Base-by-base conservation (phyloP, 768 basidiomycete genomes). In the Sarcodon sp. region DNA sequence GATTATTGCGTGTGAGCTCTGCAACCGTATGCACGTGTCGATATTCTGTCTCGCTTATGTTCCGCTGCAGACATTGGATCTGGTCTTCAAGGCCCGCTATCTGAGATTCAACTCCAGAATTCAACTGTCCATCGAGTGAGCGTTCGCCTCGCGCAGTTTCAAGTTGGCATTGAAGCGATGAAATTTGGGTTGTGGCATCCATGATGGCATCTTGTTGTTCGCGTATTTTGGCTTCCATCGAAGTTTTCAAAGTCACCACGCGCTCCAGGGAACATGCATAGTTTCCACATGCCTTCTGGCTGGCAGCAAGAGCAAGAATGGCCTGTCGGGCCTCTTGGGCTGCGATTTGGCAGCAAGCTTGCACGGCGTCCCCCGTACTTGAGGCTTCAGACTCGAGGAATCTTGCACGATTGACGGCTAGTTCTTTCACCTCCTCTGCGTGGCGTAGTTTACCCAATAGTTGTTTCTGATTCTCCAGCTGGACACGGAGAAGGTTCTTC, bases 111-210 rank as follows among this genome's bases (percentile, higher is more conserved):
- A 27, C 21, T 27, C 21, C 21, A 27, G 4, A 4, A 27, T 27
- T 27, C 21, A 27, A 27, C 21, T 27, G 21, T 27, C 21, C 33
- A 4, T 45, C 45, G 33, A 48, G 47, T 4, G 44, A 45, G 18
- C 53, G 46, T 34, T 31, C 44, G 3, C 50, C 48, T 11, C 37
- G 50, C 3, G 47, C 35, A n/a, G 44, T 36, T 0, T 36, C 33
- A 21, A 55, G 52, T 35, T 53, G 48, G 12, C 18, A 41, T 27
- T 52, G 52, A 10, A 55, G 46, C 3, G 44, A 47, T 11, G 35
- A 15, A 18, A 55, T 37, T n/a, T 39, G 35, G n/a, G 21, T 3
- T 7, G 48, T 27, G 27, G 9, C n/a, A 7, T 11, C 37, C 21
- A 18, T 49, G 41, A 8, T 44, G 48, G 18, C 35, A 18, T 27